A percentile compares a stretch with the other conserved stretches of the same genome.
These are phyloP conservation scores for Wickerhamiella kurtzmanii DNA, from an alignment of 805 yeast species.

Conservation along the genomic window DNA sequence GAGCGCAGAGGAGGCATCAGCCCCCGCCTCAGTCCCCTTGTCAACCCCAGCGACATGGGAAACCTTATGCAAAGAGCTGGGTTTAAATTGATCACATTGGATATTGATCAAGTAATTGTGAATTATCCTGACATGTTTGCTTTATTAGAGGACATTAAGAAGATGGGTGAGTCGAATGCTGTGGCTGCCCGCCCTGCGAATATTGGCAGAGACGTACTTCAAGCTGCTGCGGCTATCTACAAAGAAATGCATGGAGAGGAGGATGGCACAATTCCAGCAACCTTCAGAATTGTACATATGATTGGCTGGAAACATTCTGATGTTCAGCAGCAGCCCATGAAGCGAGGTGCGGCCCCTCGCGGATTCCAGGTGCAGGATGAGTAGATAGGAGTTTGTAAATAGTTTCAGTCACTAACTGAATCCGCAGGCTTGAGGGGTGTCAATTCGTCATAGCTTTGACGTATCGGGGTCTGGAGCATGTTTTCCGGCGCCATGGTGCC, in stretches of 20 bases:
- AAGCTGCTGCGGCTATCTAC: slow-evolving; percentile 70
- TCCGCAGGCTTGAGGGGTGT: background rate
- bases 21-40: slow-evolving; percentile 71
- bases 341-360: slow-evolving; percentile 54
- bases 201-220: slow-evolving; percentile 47
- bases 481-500: too few relatives aligned
- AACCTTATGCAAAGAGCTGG: slow-evolving; percentile 59
- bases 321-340: slow-evolving; percentile 56
- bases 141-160: slow-evolving; percentile 54
- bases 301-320: slow-evolving; percentile 78
- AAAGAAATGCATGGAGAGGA: slow-evolving; percentile 53
- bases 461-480: background rate
- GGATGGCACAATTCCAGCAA: slow-evolving; percentile 57
- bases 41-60: slow-evolving; percentile 66
- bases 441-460: background rate
- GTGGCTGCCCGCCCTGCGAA: slow-evolving; percentile 28
- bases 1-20: slow-evolving; percentile 69
- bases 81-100: slow-evolving; percentile 68
- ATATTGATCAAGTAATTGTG: slow-evolving; percentile 69
- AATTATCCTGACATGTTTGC: slow-evolving; percentile 61
- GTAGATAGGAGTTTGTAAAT: background rate
- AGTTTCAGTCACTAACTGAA: background rate
- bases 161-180: slow-evolving; percentile 79
- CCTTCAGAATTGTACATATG: slow-evolving; percentile 66
- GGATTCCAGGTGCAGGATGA: slow-evolving; percentile 1